Evolutionary conservation across 140 eudicot genomes (phyloP).

Genomic region (Flaveria floridana): DNA sequence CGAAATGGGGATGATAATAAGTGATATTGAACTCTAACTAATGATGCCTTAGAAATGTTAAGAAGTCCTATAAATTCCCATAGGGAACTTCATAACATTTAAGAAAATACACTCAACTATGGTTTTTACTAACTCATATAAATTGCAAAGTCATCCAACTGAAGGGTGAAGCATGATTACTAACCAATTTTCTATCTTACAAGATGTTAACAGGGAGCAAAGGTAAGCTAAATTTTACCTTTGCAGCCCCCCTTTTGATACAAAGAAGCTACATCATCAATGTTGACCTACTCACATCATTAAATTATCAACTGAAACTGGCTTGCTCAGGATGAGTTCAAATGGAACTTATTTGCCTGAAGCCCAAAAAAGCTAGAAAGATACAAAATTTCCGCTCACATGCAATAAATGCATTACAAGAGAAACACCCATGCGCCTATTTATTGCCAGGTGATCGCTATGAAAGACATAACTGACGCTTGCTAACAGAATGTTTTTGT

Average conservation of each 20-base stretch:
- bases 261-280: not conserved
- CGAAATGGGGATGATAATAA: not conserved
- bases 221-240: not conserved
- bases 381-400: not conserved
- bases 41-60: not conserved
- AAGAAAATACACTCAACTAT: conserved; percentile 4
- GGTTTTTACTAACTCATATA: not conserved
- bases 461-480: not conserved
- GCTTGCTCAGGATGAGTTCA: conserved; percentile 7
- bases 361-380: not conserved
- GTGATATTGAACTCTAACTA: not conserved
- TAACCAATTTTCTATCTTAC: conserved; percentile 15
- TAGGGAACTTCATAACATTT: not conserved
- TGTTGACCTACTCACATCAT: conserved; percentile 4
- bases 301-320: not conserved
- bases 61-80: conserved; percentile 1
- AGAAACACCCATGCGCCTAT: not conserved
- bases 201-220: not conserved
- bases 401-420: conserved; percentile 13
- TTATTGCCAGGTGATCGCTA: not conserved
- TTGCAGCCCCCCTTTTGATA: not conserved
- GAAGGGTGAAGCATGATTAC: not conserved
- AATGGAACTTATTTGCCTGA: not conserved
- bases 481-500: conserved; percentile 14
- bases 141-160: conserved; percentile 18